phyloP scores from a whole-genome alignment of 768 basidiomycete genomes.

The Phylloporus rhodoxanthus region DNA sequence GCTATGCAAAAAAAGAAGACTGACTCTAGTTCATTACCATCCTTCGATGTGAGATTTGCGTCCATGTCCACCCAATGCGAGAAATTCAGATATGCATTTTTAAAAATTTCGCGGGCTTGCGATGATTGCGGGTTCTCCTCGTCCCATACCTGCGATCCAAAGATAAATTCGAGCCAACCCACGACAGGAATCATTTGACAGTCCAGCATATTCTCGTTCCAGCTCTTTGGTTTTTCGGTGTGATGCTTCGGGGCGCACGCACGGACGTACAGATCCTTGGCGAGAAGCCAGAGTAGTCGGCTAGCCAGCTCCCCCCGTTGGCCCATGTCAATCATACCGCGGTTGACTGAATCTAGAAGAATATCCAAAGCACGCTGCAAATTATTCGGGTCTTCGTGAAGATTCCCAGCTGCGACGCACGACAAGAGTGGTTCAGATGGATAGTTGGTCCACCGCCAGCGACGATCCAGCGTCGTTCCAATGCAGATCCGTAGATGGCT shows the following conservation, averaged over 20 bases:
- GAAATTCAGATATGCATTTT: slow-evolving; percentile 9
- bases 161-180: slow-evolving; percentile 12
- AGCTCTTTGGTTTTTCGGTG: background rate
- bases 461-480: background rate
- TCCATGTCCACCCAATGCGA: slow-evolving; percentile 16
- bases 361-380: background rate
- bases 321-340: slow-evolving; percentile 3
- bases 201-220: slow-evolving; percentile 4
- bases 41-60: background rate
- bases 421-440: slow-evolving; percentile 11
- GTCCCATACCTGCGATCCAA: slow-evolving; percentile 1
- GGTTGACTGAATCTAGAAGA: background rate
- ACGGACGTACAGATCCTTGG: background rate
- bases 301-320: background rate
- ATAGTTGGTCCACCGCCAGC: slow-evolving; percentile 6
- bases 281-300: background rate
- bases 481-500: slow-evolving; percentile 4
- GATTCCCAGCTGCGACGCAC: slow-evolving; percentile 1
- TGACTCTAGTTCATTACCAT: background rate
- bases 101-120: background rate
- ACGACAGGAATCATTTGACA: slow-evolving; percentile 11
- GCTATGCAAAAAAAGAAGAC: background rate
- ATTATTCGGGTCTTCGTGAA: background rate
- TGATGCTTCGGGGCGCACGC: no score
- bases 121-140: background rate